A percentile compares a stretch with the other conserved stretches of the same genome.
Conservation (phyloP, 1,139 yeast species). For the Taphrina wiesneri region DNA sequence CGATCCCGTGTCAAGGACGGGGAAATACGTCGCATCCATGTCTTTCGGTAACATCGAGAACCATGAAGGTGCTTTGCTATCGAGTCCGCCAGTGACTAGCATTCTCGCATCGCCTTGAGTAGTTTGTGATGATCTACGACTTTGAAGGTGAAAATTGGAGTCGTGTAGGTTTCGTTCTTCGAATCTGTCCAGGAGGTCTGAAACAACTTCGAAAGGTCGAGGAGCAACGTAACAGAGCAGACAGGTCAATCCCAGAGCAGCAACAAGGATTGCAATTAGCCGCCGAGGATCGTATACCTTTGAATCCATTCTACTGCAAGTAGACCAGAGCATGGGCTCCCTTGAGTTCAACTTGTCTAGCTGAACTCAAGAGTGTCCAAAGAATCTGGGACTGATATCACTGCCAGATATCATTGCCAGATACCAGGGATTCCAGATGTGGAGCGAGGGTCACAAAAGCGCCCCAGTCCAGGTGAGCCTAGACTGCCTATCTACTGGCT, state of each 20-base stretch:
- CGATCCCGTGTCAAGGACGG: neutral
- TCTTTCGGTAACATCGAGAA: neutral
- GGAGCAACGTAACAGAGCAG: neutral
- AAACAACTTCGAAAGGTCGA: neutral
- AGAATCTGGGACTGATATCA: too few species aligned
- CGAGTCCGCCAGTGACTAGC: constrained; percentile 15
- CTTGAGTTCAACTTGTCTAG: too few species aligned
- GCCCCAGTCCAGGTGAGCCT: neutral
- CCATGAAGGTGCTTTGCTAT: constrained; percentile 6
- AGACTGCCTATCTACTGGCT: neutral
- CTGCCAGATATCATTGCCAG: too few species aligned
- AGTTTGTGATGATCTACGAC: neutral
- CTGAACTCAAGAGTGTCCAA: too few species aligned
- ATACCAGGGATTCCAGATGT: neutral
- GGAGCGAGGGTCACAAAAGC: neutral
- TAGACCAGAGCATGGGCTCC: too few species aligned
- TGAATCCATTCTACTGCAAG: too few species aligned
- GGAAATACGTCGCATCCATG: neutral
- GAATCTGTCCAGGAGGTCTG: neutral
- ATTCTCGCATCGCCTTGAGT: neutral
- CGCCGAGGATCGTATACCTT: neutral
- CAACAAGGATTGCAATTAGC: neutral
- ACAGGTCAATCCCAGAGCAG: neutral
- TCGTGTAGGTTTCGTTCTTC: neutral
- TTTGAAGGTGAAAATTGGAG: neutral